Percentiles rank a stretch among this genome's conserved stretches.
Conservation (phyloP, 1,139 yeast genomes). For the Sugiyamaella novakii region DNA sequence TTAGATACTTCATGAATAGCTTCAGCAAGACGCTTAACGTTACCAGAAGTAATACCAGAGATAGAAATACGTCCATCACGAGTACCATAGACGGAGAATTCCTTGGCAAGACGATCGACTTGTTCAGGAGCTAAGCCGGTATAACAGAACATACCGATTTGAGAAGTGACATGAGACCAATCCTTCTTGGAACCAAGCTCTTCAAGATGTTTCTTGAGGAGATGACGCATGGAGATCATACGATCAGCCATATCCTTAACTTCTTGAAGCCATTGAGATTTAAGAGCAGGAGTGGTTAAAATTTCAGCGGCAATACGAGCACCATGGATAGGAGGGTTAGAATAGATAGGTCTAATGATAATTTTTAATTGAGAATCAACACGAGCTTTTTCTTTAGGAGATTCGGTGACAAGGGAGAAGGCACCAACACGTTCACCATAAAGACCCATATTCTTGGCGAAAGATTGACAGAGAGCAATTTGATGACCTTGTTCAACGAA, state of each 20-base stretch:
- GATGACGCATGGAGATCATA: constrained; percentile 73
- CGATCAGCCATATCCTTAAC: constrained; percentile 87
- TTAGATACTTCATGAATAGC: constrained; percentile 58
- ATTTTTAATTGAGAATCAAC: constrained; percentile 76
- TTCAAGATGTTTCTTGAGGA: constrained; percentile 63
- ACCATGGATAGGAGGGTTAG: constrained; percentile 96
- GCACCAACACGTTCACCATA: constrained; percentile 98
- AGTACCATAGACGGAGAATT: constrained; percentile 76
- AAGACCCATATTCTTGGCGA: constrained; percentile 96
- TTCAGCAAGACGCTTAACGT: constrained; percentile 76
- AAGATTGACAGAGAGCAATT: constrained; percentile 77
- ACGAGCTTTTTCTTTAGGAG: constrained; percentile 44
- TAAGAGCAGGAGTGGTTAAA: constrained; percentile 63
- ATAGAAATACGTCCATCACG: constrained; percentile 84
- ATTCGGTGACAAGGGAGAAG: constrained; percentile 51
- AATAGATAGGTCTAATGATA: constrained; percentile 78
- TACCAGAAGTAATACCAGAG: constrained; percentile 85
- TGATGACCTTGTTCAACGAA: constrained; percentile 62
- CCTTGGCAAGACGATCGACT: constrained; percentile 74
- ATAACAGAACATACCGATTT: constrained; percentile 96
- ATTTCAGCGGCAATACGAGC: constrained; percentile 87
- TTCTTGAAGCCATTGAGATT: constrained; percentile 82
- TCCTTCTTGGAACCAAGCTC: constrained; percentile 76
- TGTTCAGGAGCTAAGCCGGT: constrained; percentile 82
- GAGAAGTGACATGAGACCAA: constrained; percentile 92